Conservation (phyloP, 345 rosid genomes). For the Turnera subulata region DNA sequence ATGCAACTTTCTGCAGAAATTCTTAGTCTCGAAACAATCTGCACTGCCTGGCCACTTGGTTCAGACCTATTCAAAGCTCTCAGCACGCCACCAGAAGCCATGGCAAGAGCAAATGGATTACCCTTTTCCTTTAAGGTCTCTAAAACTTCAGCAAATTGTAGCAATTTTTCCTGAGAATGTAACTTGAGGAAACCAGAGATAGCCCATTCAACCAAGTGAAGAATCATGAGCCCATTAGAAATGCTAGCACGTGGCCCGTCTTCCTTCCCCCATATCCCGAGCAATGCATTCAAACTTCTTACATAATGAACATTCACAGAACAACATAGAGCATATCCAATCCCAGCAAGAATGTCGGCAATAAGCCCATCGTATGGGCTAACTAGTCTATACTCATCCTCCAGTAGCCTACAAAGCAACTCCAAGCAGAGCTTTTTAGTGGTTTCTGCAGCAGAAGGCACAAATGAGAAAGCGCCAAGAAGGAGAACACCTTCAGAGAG, state of each 20-base stretch:
- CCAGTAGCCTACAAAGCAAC: constrained; percentile 53
- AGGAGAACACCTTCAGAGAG: constrained; percentile 61
- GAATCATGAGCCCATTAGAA: constrained; percentile 64
- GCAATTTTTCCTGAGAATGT: constrained; percentile 39
- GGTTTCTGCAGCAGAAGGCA: constrained; percentile 46
- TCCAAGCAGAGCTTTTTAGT: constrained; percentile 53
- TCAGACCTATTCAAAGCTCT: constrained; percentile 53
- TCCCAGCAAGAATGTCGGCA: constrained; percentile 69
- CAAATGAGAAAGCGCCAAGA: constrained; percentile 64
- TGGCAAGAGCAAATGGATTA: constrained; percentile 47
- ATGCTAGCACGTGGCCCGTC: constrained; percentile 48
- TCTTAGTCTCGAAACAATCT: constrained; percentile 44
- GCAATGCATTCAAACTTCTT: constrained; percentile 47
- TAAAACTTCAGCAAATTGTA: constrained; percentile 33
- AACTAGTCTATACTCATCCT: constrained; percentile 40
- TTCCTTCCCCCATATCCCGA: constrained; percentile 59
- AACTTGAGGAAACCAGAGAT: constrained; percentile 54
- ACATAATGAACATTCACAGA: constrained; percentile 37
- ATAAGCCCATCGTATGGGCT: constrained; percentile 33
- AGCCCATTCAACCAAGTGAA: constrained; percentile 86
- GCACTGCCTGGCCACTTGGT: constrained; percentile 32
- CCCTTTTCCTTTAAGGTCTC: constrained; percentile 38
- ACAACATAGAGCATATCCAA: constrained; percentile 74
- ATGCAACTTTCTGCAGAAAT: constrained; percentile 52
- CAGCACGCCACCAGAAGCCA: constrained; percentile 74